Base-by-base conservation (phyloP, 352 stramenopile species). In the Globisporangium spinosum region DNA sequence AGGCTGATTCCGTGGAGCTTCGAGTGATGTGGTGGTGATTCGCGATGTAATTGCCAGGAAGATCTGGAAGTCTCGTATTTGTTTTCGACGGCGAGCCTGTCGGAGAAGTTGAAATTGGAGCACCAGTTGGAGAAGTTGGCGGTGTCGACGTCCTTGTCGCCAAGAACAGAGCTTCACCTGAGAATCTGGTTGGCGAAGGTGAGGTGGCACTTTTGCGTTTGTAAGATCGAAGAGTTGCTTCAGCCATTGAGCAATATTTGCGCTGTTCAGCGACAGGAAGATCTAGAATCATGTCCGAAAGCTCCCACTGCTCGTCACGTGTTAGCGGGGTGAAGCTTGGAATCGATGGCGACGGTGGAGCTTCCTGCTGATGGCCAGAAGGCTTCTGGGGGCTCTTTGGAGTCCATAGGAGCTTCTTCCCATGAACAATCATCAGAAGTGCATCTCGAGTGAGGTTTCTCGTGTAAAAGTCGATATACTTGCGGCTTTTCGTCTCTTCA, bases 381-480 rank as follows among this genome's bases (percentile, higher is more conserved):
- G 43, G 71, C 0, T 66, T 67, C 17, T 62, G 70, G 0, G 70
- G 70, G 55, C 73, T 82, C 49, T 60, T 53, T 2, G 73, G 64
- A 8, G 12, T 15, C 35, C 40, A 59, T 2, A 80, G 34, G 17
- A 77, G 67, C n/a, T 61, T 66, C 59, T 79, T 63, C 3, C 84
- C 82, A 34, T 78, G 71, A 13, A 90, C 35, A 1, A 75, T 65
- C 62, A 86, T 79, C 62, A 76, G 65, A 32, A 88, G 74, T 6
- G 70, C 73, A n/a, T 77, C 73, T 7, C 67, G 32, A 25, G 47
- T 80, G 29, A 92, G 69, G 34, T 74, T 85, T 47, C 83, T 80
- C 17, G 71, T 79, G 55, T 91, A 92, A 47, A 94, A 69, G 23
- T 80, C 77, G 3, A 81, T 76, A 64, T 92, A 94, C 29, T 47